Evolutionary conservation across 306 rosid species (phyloP).

Genomic region (Cicer chorassanicum): DNA sequence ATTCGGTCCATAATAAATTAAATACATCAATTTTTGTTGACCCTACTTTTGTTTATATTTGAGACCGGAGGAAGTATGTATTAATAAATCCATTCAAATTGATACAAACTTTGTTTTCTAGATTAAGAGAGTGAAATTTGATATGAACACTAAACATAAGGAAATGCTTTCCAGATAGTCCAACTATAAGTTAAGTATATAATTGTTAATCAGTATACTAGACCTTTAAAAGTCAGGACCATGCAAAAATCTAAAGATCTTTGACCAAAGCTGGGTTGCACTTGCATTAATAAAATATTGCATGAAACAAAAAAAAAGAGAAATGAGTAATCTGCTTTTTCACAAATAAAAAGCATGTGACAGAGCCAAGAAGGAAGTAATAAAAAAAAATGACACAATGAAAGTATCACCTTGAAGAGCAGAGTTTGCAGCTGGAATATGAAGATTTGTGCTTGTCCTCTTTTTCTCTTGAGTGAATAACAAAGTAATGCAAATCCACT

Average conservation of each 20-base stretch:
- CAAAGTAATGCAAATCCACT: neutral
- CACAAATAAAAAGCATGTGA: conserved; percentile 2
- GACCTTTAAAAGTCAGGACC: too few species aligned
- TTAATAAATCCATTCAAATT: neutral
- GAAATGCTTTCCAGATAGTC: too few species aligned
- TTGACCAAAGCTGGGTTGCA: too few species aligned
- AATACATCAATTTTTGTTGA: too few species aligned
- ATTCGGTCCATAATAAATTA: too few species aligned
- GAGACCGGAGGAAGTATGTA: too few species aligned
- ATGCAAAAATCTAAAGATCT: too few species aligned
- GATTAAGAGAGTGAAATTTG: conserved; percentile 8
- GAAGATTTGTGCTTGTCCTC: conserved; percentile 32
- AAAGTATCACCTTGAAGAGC: conserved; percentile 44
- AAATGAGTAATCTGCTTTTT: neutral
- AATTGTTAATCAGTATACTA: too few species aligned
- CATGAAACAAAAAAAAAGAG: neutral
- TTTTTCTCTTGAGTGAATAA: neutral
- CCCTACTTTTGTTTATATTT: too few species aligned
- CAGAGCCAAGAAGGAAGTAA: neutral
- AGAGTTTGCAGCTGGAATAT: conserved; percentile 27
- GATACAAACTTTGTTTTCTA: conserved; percentile 17
- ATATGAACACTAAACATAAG: neutral
- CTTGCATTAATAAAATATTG: neutral
- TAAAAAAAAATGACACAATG: neutral
- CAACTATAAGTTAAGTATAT: too few species aligned